Base-by-base conservation (phyloP, 139 green algal genomes). In the Chlorella sorokiniana region DNA sequence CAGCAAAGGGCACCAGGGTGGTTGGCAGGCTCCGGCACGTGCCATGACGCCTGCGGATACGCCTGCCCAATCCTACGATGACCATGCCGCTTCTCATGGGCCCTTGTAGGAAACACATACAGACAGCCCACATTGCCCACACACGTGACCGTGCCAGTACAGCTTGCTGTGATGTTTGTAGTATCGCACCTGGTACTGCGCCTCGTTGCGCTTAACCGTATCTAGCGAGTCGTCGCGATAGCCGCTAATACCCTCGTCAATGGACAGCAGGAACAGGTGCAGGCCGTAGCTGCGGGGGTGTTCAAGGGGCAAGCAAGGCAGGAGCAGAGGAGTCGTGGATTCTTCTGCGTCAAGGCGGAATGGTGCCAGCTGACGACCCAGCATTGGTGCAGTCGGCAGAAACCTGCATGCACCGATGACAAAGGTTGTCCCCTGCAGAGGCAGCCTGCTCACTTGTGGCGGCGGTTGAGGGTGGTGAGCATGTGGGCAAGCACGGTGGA, bases 201-300 rank as follows among this genome's bases (percentile, higher is more conserved):
- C 70, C 81, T 99, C 95, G 74, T 99, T 99, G 3, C 94, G 81
- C 72, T 97, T 96, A 14, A 99, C 96, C 0, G 96, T 98, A 63
- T 98, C 96, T 41, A 99, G 83, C 0, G 90, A 96, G 86, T 99
- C 96, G 74, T 99, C 96, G 0, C 96, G 83, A 84, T 99, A 99
- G 3, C 96, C 96, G 2, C 83, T 83, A 78, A 99, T 99, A 67
- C 96, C 96, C 83, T 99, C 96, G 83, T 99, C 96, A 16, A 99
- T 93, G 35, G 96, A 99, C 10, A 99, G 91, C 77, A 99, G 89
- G 51, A 99, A 95, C 4, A 99, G 88, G 64, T 99, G 92, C 35
- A 99, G 82, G 16, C 96, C 96, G 79, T 99, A 99, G 48, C 89
- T 94, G 87, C 76, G 85, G 8, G 62, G n/a, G 61, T 6, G 41